These are phyloP conservation scores for Vitellaria paradoxa DNA, from an alignment of 179 eudicot genomes.

Conservation along the genomic window DNA sequence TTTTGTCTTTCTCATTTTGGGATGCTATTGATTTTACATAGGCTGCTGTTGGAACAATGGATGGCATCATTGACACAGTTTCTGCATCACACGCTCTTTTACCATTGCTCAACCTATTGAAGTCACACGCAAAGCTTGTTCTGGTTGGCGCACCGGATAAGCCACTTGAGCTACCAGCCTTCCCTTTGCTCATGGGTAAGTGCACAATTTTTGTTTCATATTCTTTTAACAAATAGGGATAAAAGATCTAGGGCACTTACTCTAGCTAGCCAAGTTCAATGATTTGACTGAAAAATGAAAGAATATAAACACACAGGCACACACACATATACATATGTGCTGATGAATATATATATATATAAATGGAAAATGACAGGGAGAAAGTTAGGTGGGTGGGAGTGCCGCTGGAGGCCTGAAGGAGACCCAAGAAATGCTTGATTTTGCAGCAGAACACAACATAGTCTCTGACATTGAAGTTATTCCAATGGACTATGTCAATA, in stretches of 20 bases:
- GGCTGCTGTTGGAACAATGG: not conserved
- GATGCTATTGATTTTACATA: no score
- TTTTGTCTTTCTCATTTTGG: no score
- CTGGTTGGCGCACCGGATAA: not conserved
- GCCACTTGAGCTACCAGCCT: not conserved
- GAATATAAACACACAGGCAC: no score
- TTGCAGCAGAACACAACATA: not conserved
- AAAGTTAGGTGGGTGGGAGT: not conserved
- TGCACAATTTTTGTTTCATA: no score
- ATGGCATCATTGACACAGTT: not conserved
- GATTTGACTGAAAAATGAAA: no score
- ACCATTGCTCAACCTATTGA: not conserved
- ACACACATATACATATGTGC: no score
- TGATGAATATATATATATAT: no score
- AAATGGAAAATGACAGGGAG: not conserved
- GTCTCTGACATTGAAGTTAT: not conserved
- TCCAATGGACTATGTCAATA: not conserved
- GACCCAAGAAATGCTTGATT: not conserved
- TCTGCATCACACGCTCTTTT: not conserved
- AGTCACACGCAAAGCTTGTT: not conserved
- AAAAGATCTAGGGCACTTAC: no score
- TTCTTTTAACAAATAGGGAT: no score
- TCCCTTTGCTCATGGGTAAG: not conserved
- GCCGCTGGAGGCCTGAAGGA: not conserved
- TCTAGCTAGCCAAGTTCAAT: no score